Base-by-base conservation (phyloP, 805 yeast species). In the Wickerhamiella domercqiae region DNA sequence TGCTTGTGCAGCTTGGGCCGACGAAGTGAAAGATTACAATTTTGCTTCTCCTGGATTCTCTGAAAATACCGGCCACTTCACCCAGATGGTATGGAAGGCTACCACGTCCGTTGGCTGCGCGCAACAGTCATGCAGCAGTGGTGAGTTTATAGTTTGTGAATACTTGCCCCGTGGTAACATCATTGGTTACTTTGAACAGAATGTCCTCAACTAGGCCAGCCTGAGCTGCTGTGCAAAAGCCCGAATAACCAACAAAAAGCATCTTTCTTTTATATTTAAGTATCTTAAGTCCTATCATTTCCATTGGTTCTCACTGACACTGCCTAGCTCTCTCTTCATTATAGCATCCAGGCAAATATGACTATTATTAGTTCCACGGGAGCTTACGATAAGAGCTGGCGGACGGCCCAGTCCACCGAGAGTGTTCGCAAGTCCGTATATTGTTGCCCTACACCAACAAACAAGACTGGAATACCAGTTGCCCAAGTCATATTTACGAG, bases 401-500 rank as follows among this genome's bases (percentile, higher is more conserved):
- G 74, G 15, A 90, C 97, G 0, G 94, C 94, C 78, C 93, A 78
- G 41, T 78, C 83, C 7, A 87, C 94, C 53, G 87, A 79, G 47
- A 87, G 62, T 9, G 94, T 78, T 57, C 94, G 73, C 43, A 87
- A 65, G 57, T 87, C 98, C 0, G 97, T 87, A 52, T 87, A 87
- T 2, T 93, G 87, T 62, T 87, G 98, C 9, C 98, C 98, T 2
- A 86, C 83, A 25, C 98, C 98, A 37, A 87, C 90, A 57, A 90
- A 90, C 46, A 87, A 64, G 26, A 87, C 90, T 0, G 98, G 98
- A 17, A 87, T 90, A 22, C 86, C 82, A 0, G 97, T 90, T 4
- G 95, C 86, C 64, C 80, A 80, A 2, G 93, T 95, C 94, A 87
- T 82, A 56, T 90, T 90, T 19, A 87, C 95, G 82, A 87, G 81